Evolutionary conservation across 495 filamentous ascomycete species (phyloP), one percentile per base, ranked within the genome.

Genomic region (Penicillium malachiteum): DNA sequence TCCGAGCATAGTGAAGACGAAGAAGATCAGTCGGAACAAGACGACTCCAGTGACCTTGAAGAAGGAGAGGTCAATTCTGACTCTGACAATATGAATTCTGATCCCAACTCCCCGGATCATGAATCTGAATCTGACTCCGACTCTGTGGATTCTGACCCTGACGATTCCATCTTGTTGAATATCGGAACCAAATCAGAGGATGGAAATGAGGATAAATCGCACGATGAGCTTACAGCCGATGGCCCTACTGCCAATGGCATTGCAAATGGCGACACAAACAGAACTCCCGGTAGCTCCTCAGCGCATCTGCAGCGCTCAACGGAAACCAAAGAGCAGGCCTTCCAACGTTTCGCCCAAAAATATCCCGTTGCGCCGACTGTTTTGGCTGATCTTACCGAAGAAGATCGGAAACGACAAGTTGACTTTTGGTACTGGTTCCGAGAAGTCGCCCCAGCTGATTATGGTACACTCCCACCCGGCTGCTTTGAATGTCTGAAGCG

Each of bases 381-480:
- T 10, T 60, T 82, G 52, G 66, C 73, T 7, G 78, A 82, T 55
- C 62, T 82, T 31, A 55, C 64, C 38, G 54, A 68, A 16, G 57
- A 72, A 26, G 78, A 82, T 48, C 64, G 80, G 52, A 68, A 75
- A 43, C 55, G 62, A 2, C 75, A 79, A 56, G 60, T 74, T 10
- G 66, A 60, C 43, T 67, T 58, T 40, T 63, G 81, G n/a, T 75
- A 75, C 75, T 70, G 87, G 79, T 59, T 84, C 78, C 64, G 79
- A 68, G 64, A 85, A 68, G 63, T 86, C 73, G 55, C 90, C 61
- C 59, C 89, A 37, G 65, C 83, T 75, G 67, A 91, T 72, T 71
- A 84, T 69, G 69, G 87, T 26, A 26, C 21, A 77, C 48, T 84
- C 76, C 89, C 88, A 77, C 64, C 87, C 57, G 69, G 71, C 43